Base-by-base conservation (phyloP, 257 asterid species). In the Vinca minor region DNA sequence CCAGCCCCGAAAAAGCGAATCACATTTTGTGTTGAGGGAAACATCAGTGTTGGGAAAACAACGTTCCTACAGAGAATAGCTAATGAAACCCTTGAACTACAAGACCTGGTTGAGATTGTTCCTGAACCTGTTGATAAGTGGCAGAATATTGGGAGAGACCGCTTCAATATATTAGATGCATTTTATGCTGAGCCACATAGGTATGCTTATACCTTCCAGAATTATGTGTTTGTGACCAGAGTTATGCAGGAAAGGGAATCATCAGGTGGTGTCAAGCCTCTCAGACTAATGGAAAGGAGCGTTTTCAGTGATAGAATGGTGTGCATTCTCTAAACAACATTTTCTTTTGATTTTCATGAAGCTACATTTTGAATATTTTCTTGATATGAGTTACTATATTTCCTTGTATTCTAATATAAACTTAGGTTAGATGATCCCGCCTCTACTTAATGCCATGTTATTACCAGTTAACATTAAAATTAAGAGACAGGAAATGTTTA, bases 301-400 rank as follows among this genome's bases (percentile, higher is more conserved):
- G 94, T 93, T 74, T 93, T 93, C 79, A 93, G 92, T 81, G 98
- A 93, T 78, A 81, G 97, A 72, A 93, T 93, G 98, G 98, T 86
- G 68, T 14, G 74, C 29, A 28, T 41, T 67, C 52, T 57, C 38
- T 47, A 39, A 50, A 55, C 61, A 55, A 5, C 25, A 13, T 29
- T 55, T 7, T 15, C 15, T 15, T 54, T 54, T 13, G 1, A 26
- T 26, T n/a, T 18, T 20, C 50, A 45, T 26, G 25, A 6, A 11
- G 20, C 12, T 28, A 25, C 13, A 4, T 45, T 17, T 1, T 45
- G 23, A 45, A 45, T 45, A 15, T 45, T 45, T 8, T 1, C 23
- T 45, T 45, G 47, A 4, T 12, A 29, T 26, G n/a, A 4, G 1
- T 13, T 54, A 17, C 39, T 55, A 1, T 5, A 29, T 21, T 49